Conservation (phyloP, 768 basidiomycete genomes). For the Auricularia auricula-judae region DNA sequence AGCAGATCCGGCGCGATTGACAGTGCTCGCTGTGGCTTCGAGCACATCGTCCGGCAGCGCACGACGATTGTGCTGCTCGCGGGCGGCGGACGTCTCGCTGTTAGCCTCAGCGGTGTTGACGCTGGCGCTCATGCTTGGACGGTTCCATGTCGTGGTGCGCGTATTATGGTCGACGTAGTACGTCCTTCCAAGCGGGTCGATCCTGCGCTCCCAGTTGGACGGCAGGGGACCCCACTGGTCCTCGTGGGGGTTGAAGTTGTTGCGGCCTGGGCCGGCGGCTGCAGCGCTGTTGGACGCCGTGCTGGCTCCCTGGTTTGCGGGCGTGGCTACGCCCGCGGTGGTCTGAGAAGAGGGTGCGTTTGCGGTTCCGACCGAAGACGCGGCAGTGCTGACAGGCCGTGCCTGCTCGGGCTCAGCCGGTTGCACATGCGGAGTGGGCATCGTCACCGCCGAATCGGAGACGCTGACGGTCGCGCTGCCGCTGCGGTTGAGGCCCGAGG, state of each 20-base stretch:
- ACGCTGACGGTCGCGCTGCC: not conserved
- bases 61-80: conserved; percentile 76
- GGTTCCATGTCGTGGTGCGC: conserved; percentile 94
- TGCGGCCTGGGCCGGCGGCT: conserved; percentile 30
- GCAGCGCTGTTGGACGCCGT: conserved; percentile 17
- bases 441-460: not conserved
- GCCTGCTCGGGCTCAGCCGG: not conserved
- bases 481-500: not conserved
- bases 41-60: conserved; percentile 76
- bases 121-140: conserved; percentile 69
- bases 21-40: conserved; percentile 47
- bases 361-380: conserved; percentile 4
- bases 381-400: not conserved
- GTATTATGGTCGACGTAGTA: conserved; percentile 99
- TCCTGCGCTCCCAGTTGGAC: conserved; percentile 90
- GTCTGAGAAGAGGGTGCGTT: conserved; percentile 1
- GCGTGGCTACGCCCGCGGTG: conserved; percentile 12
- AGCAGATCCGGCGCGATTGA: conserved; percentile 16
- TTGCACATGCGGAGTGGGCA: not conserved
- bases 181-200: conserved; percentile 89
- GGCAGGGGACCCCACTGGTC: conserved; percentile 92
- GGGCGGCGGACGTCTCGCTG: conserved; percentile 72
- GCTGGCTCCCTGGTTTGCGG: conserved; percentile 11
- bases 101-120: conserved; percentile 63
- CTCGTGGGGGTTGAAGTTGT: conserved; percentile 86